These are phyloP conservation scores for Ceratocystis destructans DNA, from an alignment of 2,329 filamentous ascomycete species.

Conservation along the genomic window DNA sequence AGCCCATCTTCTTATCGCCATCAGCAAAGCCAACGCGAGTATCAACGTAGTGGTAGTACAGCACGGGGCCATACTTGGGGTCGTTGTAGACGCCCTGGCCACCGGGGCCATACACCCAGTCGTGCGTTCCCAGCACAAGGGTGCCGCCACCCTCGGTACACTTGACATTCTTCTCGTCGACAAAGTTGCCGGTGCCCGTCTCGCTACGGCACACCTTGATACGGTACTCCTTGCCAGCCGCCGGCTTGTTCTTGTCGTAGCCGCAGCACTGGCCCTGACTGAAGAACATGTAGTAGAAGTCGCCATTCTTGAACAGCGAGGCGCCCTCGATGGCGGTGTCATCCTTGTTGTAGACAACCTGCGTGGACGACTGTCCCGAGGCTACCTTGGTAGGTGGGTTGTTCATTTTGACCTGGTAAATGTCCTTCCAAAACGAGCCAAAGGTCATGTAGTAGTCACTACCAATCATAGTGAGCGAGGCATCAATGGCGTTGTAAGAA, in stretches of 20 bases:
- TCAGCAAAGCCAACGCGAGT: constrained; percentile 25
- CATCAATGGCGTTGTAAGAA: constrained; percentile 48
- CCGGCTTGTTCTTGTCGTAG: constrained; percentile 39
- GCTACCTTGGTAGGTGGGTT: constrained; percentile 25
- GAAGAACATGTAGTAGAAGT: constrained; percentile 53
- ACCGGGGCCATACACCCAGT: constrained; percentile 49
- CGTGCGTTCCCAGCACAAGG: constrained; percentile 45
- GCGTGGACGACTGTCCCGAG: constrained; percentile 23
- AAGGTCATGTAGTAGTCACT: constrained; percentile 41
- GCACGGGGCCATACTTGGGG: constrained; percentile 28
- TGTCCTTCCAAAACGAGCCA: constrained; percentile 54
- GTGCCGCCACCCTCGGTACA: constrained; percentile 50
- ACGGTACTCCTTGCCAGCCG: constrained; percentile 48
- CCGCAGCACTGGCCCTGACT: constrained; percentile 47
- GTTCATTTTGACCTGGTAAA: constrained; percentile 45
- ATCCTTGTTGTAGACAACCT: constrained; percentile 41
- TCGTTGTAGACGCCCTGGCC: constrained; percentile 37
- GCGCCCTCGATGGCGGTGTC: constrained; percentile 42
- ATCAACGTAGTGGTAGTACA: constrained; percentile 33
- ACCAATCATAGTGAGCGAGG: constrained; percentile 34
- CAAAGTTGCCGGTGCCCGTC: constrained; percentile 39
- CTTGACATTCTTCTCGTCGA: constrained; percentile 38
- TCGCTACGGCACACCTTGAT: constrained; percentile 50
- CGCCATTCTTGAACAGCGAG: constrained; percentile 40
- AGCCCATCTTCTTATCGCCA: constrained; percentile 36